phyloP scores from a whole-genome alignment of 352 stramenopile genomes.

The Phytophthora ohioensis region DNA sequence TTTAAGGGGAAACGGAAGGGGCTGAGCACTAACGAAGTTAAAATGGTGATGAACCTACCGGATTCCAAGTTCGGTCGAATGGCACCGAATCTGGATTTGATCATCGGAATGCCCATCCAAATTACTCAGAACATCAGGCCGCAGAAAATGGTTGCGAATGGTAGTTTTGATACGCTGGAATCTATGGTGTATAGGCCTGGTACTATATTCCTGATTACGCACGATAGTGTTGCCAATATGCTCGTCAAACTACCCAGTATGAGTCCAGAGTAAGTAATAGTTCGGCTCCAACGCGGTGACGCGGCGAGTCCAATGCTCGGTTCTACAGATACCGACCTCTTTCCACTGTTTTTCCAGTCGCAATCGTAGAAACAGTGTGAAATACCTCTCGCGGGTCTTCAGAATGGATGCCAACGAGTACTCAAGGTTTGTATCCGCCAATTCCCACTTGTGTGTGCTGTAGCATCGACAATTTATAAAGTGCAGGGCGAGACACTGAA shows the following conservation, averaged over 20 bases:
- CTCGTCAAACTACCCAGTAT: not conserved
- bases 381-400: not conserved
- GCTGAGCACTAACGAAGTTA: not conserved
- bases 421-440: not conserved
- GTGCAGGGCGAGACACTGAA: slow-evolving; percentile 4
- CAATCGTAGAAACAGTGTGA: not conserved
- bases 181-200: not conserved
- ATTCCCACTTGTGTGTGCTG: slow-evolving; percentile 4
- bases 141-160: not conserved
- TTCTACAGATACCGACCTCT: not conserved
- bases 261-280: not conserved
- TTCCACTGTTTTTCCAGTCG: not conserved
- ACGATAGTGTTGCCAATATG: not conserved
- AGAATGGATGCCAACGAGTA: not conserved
- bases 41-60: not conserved
- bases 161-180: not conserved
- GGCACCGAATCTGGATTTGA: not conserved
- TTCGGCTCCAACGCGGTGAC: not conserved
- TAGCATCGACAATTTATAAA: slow-evolving; percentile 3
- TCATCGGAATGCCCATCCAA: not conserved
- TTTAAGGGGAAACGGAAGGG: not conserved
- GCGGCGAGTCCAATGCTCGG: not conserved
- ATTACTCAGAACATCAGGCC: not conserved
- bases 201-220: not conserved
- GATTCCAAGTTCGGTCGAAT: not conserved